Percentiles rank a stretch among this genome's conserved stretches.
Evolutionary conservation across 345 rosid species (phyloP).

Genomic region (Camelina neglecta): DNA sequence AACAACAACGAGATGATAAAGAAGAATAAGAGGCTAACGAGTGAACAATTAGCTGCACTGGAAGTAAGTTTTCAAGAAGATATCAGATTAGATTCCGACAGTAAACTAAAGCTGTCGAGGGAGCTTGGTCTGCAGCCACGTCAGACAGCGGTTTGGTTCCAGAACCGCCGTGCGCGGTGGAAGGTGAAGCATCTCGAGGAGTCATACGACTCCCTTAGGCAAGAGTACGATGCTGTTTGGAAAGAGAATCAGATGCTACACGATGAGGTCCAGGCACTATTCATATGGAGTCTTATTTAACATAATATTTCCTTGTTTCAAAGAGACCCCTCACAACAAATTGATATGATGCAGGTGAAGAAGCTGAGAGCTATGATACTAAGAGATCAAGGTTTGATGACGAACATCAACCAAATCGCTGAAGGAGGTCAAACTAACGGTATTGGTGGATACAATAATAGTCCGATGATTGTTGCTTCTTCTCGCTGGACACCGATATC

Average conservation of each 20-base stretch:
- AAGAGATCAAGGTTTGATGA: constrained; percentile 15
- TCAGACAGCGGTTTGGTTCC: constrained; percentile 85
- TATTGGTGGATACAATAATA: neutral
- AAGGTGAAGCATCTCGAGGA: constrained; percentile 80
- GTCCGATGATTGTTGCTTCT: neutral
- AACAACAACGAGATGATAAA: constrained; percentile 48
- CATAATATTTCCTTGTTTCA: neutral
- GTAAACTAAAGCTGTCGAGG: constrained; percentile 69
- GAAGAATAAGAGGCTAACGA: constrained; percentile 52
- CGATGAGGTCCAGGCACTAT: constrained; percentile 56
- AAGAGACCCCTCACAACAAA: neutral
- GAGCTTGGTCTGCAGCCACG: constrained; percentile 81
- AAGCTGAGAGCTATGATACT: constrained; percentile 16
- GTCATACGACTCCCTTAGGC: constrained; percentile 63
- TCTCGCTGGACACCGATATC: neutral
- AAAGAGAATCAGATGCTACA: constrained; percentile 71
- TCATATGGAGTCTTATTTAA: neutral
- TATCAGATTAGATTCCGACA: constrained; percentile 69
- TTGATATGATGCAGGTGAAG: constrained; percentile 23
- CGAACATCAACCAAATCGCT: neutral
- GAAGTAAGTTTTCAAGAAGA: constrained; percentile 80
- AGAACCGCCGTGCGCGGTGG: constrained; percentile 77
- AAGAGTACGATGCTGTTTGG: constrained; percentile 57
- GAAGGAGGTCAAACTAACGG: neutral
- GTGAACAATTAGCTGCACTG: constrained; percentile 61